Base-by-base conservation (phyloP, 805 yeast genomes). In the Saccharomycopsis babjevae region DNA sequence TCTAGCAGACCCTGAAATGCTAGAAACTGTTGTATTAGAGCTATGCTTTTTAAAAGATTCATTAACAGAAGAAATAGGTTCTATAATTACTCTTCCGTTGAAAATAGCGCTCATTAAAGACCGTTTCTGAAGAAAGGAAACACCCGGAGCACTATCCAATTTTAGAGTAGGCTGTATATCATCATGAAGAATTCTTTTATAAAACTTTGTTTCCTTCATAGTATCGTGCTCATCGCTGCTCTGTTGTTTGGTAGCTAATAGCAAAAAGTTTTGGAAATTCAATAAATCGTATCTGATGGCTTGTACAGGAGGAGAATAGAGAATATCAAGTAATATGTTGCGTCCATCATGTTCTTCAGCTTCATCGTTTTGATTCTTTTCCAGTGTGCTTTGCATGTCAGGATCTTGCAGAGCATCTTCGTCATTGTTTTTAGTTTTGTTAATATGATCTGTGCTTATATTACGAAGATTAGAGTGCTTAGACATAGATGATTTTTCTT, bases 41-140 rank as follows among this genome's bases (percentile, higher is more conserved):
- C 58, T 57, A 58, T 57, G 40, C 56, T 61, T 66, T 57, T 70
- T 71, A 57, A 66, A 67, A 0, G 83, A 81, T 71, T 88, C 96
- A 68, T 92, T 91, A 50, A 86, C 79, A 0, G 93, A 92, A 58
- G 89, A 83, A 8, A 92, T 81, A 0, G 99, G 99, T 72, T 91
- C 96, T 46, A 93, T 84, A 2, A 83, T 78, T 5, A 89, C 90
- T 54, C 86, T 79, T 2, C 96, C 96, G 58, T 91, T 97, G 38
- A 88, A 80, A 64, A 93, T 77, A 18, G 85, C 79, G 55, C 77
- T 72, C 77, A 91, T 76, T 60, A 92, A 79, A 13, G 83, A 74
- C 60, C 88, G 78, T 64, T 82, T 79, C 57, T 77, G 82, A 61
- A 85, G 78, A 82, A 84, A 85, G 32, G 85, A 77, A 57, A 85